Percentiles rank a stretch among this genome's conserved stretches.
phyloP scores from a whole-genome alignment of 1,284 basidiomycete genomes.

The Moesziomyces parantarcticus region DNA sequence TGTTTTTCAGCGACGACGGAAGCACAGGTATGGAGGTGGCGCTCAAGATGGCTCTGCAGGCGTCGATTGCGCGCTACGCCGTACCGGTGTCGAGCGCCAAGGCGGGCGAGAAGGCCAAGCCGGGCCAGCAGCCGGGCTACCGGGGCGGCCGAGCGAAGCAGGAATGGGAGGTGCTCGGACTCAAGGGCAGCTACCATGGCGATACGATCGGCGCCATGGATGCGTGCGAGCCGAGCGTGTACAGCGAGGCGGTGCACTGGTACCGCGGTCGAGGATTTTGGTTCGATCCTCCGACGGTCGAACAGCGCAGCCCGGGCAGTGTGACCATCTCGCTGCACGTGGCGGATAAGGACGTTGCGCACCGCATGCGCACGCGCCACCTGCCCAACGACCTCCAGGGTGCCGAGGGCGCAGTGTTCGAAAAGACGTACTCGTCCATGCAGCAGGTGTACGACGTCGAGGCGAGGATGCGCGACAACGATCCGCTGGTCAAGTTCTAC shows the following conservation, averaged over 20 bases:
- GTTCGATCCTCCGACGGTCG: slow-evolving; percentile 85
- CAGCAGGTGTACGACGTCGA: slow-evolving; percentile 80
- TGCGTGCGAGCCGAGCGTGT: slow-evolving; percentile 86
- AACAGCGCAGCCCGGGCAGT: slow-evolving; percentile 71
- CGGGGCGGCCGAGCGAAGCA: slow-evolving; percentile 43
- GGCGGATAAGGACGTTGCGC: slow-evolving; percentile 6
- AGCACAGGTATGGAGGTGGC: slow-evolving; percentile 96
- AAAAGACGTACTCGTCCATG: slow-evolving; percentile 70
- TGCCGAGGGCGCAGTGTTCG: slow-evolving; percentile 9
- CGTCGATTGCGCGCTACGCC: slow-evolving; percentile 51
- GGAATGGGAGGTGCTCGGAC: slow-evolving; percentile 82
- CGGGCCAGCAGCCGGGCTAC: slow-evolving; percentile 43
- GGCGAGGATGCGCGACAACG: slow-evolving; percentile 72
- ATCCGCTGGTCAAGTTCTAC: slow-evolving; percentile 76
- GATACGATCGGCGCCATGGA: slow-evolving; percentile 99
- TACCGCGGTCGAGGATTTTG: slow-evolving; percentile 91
- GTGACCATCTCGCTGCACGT: slow-evolving; percentile 18
- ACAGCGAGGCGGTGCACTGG: slow-evolving; percentile 88
- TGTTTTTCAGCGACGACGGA: slow-evolving; percentile 93
- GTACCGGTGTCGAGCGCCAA: slow-evolving; percentile 17
- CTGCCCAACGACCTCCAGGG: slow-evolving; percentile 1
- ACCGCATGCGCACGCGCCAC: slow-evolving; percentile 17
- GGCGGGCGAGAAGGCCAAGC: slow-evolving; percentile 23
- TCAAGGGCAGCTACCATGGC: slow-evolving; percentile 95
- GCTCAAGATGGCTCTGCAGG: slow-evolving; percentile 82